These are phyloP conservation scores for Leccinum fuscescens DNA, from an alignment of 1,284 basidiomycete genomes.

Conservation along the genomic window DNA sequence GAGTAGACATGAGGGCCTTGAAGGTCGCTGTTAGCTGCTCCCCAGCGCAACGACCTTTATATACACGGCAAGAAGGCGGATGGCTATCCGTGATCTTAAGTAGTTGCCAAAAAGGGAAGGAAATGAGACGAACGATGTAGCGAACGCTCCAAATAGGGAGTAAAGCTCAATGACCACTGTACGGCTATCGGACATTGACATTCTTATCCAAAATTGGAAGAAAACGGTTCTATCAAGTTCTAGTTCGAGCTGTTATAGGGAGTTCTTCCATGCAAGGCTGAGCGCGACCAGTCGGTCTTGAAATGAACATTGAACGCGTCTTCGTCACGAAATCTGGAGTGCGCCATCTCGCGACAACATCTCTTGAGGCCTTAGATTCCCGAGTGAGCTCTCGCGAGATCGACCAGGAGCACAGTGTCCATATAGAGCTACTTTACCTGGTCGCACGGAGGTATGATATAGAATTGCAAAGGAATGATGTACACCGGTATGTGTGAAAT, in stretches of 20 bases:
- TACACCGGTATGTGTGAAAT: slow-evolving; percentile 23
- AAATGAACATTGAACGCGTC: slow-evolving; percentile 51
- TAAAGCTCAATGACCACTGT: neutral
- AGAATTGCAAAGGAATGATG: too few relatives aligned
- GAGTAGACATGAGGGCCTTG: neutral
- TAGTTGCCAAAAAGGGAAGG: neutral
- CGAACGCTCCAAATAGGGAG: neutral
- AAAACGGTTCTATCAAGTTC: too few relatives aligned
- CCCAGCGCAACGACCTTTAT: neutral
- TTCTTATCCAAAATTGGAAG: neutral
- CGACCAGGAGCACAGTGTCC: slow-evolving; percentile 41
- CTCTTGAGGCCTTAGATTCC: slow-evolving; percentile 27
- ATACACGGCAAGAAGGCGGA: neutral
- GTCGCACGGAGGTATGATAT: too few relatives aligned
- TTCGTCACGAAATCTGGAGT: slow-evolving; percentile 44
- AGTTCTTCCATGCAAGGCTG: slow-evolving; percentile 44
- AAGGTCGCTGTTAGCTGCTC: too few relatives aligned
- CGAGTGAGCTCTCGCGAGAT: slow-evolving; percentile 42
- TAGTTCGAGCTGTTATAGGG: too few relatives aligned
- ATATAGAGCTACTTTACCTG: too few relatives aligned
- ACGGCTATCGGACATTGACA: neutral
- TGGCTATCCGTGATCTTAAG: neutral
- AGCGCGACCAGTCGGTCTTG: slow-evolving; percentile 37
- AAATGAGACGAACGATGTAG: neutral
- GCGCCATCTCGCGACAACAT: slow-evolving; percentile 27